phyloP scores from a whole-genome alignment of 1,139 yeast species.

The Protomyces arabidopsidicola region DNA sequence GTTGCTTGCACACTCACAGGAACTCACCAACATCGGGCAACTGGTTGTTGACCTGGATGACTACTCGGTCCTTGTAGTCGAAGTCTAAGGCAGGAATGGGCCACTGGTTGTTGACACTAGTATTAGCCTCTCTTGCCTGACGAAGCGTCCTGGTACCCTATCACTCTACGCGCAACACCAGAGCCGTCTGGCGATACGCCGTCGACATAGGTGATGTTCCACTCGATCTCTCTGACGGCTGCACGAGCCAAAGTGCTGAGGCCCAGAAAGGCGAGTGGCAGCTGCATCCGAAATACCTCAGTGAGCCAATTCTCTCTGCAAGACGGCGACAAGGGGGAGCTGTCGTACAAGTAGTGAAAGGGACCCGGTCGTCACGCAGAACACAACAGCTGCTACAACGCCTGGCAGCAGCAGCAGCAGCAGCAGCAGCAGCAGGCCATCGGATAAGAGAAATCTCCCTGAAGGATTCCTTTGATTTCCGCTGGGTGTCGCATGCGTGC shows the following conservation, averaged over 20 bases:
- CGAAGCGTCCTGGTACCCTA: conserved; percentile 64
- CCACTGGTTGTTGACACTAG: conserved; percentile 44
- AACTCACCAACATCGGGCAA: conserved; percentile 45
- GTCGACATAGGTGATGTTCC: conserved; percentile 64
- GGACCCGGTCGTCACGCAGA: no score
- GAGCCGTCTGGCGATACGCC: conserved; percentile 72
- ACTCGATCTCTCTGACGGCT: conserved; percentile 61
- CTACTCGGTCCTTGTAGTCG: conserved; percentile 69
- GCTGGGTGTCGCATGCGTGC: no score
- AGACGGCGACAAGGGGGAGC: no score
- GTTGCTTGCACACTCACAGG: background rate
- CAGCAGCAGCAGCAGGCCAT: no score
- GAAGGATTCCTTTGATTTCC: no score
- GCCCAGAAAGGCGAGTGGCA: background rate
- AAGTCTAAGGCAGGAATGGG: conserved; percentile 79
- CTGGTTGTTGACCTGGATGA: conserved; percentile 64
- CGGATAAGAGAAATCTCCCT: no score
- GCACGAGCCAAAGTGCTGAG: conserved; percentile 40
- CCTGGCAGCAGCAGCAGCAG: no score
- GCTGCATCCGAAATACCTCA: background rate
- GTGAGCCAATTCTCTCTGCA: background rate
- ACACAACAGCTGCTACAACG: no score
- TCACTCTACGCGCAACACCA: conserved; percentile 53
- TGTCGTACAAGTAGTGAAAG: no score
- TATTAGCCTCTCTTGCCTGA: background rate